Base-by-base conservation (phyloP, 176 grass and related monocot species). In the Phyllostachys edulis region DNA sequence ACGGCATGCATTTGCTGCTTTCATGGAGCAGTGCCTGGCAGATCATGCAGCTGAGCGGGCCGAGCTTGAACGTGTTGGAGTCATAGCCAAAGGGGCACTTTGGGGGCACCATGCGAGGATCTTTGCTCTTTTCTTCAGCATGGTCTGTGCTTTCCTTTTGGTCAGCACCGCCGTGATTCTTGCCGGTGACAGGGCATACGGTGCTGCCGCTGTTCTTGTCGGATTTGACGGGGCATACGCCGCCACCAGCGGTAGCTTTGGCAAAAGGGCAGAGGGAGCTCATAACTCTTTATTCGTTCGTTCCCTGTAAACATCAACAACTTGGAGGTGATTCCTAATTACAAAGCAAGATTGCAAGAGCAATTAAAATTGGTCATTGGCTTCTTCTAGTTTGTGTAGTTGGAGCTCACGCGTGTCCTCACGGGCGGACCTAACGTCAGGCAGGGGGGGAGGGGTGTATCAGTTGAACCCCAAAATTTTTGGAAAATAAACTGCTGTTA, bases 1-100 rank as follows among this genome's bases (percentile, higher is more conserved):
- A 99, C 2, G 96, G 93, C 46, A 55, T 69, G 78, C 96, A 99
- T 84, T 92, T 92, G 84, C 96, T 94, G 73, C 89, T 95, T 49
- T 94, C 77, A 69, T 89, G 88, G 67, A 94, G 93, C 76, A 99
- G 82, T 0, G 93, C 90, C 77, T 94, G 83, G 79, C 91, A 99
- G 54, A 99, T 68, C 89, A 99, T 96, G 91, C 96, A 99, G 88
- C 96, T 99, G 36, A 99, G 91, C 10, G 96, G 96, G 1, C 96
- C 96, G 15, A 99, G 79, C 85, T 99, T 99, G 74, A 99, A 99
- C 0, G 85, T 99, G 36, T 96, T 89, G 27, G 93, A 96, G 64
- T 96, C 96, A 36, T 94, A 99, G 67, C 96, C 96, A 42, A 92
- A 99, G 14, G 93, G 96, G 81, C 96, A 99, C 69, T 96, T 99